Percentiles rank a stretch among this genome's conserved stretches.
Conservation (phyloP, 805 yeast species). For the Candida sonorensis region DNA sequence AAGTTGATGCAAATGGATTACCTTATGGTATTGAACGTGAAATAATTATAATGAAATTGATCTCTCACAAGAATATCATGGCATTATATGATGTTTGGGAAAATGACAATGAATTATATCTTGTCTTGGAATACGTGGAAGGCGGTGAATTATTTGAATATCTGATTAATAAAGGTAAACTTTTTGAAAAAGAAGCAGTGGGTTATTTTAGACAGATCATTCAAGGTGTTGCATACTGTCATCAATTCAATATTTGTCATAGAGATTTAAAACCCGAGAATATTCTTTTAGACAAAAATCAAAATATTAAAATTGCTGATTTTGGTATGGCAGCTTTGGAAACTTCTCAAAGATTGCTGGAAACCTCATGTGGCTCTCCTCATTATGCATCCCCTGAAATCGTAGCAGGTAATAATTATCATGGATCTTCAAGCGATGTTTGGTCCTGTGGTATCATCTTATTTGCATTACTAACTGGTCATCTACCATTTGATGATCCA, state of each 20-base stretch:
- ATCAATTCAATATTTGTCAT: conserved; percentile 73
- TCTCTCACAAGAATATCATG: conserved; percentile 90
- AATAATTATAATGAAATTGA: conserved; percentile 92
- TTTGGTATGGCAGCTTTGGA: conserved; percentile 89
- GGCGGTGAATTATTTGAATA: conserved; percentile 84
- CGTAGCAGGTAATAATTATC: conserved; percentile 69
- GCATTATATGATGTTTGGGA: conserved; percentile 98
- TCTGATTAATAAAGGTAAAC: conserved; percentile 62
- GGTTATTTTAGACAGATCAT: conserved; percentile 72
- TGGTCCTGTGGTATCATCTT: conserved; percentile 87
- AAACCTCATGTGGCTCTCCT: conserved; percentile 83
- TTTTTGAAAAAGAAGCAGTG: conserved; percentile 68
- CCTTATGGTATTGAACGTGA: conserved; percentile 97
- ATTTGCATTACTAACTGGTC: conserved; percentile 73
- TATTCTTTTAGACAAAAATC: conserved; percentile 54
- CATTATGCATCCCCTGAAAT: conserved; percentile 89
- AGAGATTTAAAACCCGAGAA: conserved; percentile 82
- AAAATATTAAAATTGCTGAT: conserved; percentile 74
- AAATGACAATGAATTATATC: conserved; percentile 78
- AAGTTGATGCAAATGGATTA: conserved; percentile 39
- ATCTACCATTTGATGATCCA: conserved; percentile 79
- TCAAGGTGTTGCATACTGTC: conserved; percentile 75
- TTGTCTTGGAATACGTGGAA: conserved; percentile 76
- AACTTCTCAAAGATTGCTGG: conserved; percentile 59
- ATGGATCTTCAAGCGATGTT: conserved; percentile 80